phyloP scores from a whole-genome alignment of 345 rosid species.

The Brassica juncea region DNA sequence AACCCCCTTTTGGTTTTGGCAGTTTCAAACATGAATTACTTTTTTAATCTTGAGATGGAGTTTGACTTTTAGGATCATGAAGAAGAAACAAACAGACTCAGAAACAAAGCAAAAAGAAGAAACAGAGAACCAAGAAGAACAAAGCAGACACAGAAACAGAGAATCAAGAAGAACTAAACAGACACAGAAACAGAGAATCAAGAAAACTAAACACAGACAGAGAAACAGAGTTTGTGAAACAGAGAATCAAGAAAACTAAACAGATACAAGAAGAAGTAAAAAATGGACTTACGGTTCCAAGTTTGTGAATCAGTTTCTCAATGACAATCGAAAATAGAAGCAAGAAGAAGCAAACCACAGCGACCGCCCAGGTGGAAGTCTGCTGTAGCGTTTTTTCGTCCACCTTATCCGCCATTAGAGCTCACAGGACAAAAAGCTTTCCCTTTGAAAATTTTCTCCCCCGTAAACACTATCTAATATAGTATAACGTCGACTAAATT shows the following conservation, averaged over 20 bases:
- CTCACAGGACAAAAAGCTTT: neutral
- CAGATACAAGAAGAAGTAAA: neutral
- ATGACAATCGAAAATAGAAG: slow-evolving; percentile 54
- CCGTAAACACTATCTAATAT: neutral
- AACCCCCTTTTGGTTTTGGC: neutral
- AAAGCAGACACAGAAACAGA: neutral
- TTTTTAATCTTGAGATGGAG: neutral
- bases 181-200: neutral
- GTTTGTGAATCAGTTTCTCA: slow-evolving; percentile 54
- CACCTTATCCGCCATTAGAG: slow-evolving; percentile 29
- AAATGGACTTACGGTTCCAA: slow-evolving; percentile 34
- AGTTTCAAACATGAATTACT: neutral
- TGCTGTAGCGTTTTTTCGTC: slow-evolving; percentile 46
- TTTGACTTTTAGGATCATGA: neutral
- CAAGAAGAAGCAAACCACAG: slow-evolving; percentile 67
- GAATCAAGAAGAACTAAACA: neutral
- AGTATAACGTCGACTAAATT: neutral
- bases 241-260: neutral
- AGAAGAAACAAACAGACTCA: slow-evolving; percentile 8
- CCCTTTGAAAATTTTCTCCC: neutral
- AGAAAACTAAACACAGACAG: neutral
- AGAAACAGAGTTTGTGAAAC: neutral
- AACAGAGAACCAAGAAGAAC: neutral
- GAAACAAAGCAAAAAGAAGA: neutral
- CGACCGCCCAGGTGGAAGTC: slow-evolving; percentile 89